Evolutionary conservation across 1,284 basidiomycete genomes (phyloP).

Genomic region (Fistulinella cinereoalba): DNA sequence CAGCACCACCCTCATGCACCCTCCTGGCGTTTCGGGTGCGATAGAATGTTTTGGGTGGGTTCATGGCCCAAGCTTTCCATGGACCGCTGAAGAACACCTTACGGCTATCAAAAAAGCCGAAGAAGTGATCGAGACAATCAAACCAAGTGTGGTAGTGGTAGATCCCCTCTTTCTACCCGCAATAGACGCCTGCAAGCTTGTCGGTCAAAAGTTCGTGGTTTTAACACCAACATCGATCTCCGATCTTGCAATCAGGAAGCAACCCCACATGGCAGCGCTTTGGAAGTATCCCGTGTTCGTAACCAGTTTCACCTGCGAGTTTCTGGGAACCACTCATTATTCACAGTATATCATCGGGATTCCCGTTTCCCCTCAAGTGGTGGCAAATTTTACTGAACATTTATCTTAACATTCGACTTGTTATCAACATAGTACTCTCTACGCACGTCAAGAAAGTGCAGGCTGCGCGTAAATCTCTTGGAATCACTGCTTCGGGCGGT

Average conservation of each 20-base stretch:
- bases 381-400: slow-evolving; percentile 1
- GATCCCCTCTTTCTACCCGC: neutral
- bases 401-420: neutral
- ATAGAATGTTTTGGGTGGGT: neutral
- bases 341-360: neutral
- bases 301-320: neutral
- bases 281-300: slow-evolving; percentile 6
- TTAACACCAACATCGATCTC: neutral
- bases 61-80: neutral
- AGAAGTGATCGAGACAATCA: neutral
- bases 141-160: neutral
- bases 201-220: neutral
- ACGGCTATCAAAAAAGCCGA: neutral
- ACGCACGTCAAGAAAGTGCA: neutral
- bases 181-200: slow-evolving; percentile 1
- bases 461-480: neutral
- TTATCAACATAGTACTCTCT: neutral
- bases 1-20: neutral
- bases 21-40: neutral
- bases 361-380: slow-evolving; percentile 3
- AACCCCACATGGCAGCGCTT: neutral
- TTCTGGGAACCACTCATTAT: neutral
- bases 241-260: neutral
- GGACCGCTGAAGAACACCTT: slow-evolving; percentile 1
- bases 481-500: neutral